These are phyloP conservation scores for Lactarius psammicola DNA, from an alignment of 768 basidiomycete genomes.

Conservation along the genomic window DNA sequence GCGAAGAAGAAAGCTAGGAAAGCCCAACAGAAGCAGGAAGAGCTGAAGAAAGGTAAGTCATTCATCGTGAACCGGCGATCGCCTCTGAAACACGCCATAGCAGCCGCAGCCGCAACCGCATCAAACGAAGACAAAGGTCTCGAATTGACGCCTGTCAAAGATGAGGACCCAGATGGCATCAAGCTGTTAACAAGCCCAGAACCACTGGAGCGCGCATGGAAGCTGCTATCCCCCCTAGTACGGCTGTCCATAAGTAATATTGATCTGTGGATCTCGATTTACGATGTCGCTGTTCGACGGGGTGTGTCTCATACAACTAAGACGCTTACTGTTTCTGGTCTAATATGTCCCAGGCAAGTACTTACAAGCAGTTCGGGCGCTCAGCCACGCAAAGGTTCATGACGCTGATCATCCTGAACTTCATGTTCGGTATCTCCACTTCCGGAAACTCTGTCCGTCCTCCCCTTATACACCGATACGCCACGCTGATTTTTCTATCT, in stretches of 20 bases:
- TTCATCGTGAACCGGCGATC: constrained; percentile 10
- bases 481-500: constrained; percentile 12
- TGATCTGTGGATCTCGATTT: constrained; percentile 70
- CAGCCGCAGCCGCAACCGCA: constrained; percentile 38
- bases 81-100: constrained; percentile 20
- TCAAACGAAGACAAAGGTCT: constrained; percentile 69
- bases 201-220: constrained; percentile 72
- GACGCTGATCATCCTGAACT: constrained; percentile 61
- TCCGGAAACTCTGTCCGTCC: constrained; percentile 52
- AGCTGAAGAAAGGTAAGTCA: constrained; percentile 64
- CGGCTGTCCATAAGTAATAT: constrained; percentile 51
- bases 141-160: constrained; percentile 53
- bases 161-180: constrained; percentile 82
- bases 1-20: constrained; percentile 88
- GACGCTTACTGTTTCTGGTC: constrained; percentile 6
- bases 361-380: constrained; percentile 71
- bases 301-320: constrained; percentile 49
- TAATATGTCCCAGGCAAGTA: constrained; percentile 58
- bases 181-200: constrained; percentile 63
- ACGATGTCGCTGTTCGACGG: constrained; percentile 80
- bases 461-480: neutral
- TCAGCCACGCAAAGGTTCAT: constrained; percentile 54
- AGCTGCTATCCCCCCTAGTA: constrained; percentile 63
- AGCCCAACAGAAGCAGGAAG: constrained; percentile 66
- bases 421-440: constrained; percentile 67